Evolutionary conservation across 1,284 basidiomycete species (phyloP).

Genomic region (Microstroma glucosiphilum): DNA sequence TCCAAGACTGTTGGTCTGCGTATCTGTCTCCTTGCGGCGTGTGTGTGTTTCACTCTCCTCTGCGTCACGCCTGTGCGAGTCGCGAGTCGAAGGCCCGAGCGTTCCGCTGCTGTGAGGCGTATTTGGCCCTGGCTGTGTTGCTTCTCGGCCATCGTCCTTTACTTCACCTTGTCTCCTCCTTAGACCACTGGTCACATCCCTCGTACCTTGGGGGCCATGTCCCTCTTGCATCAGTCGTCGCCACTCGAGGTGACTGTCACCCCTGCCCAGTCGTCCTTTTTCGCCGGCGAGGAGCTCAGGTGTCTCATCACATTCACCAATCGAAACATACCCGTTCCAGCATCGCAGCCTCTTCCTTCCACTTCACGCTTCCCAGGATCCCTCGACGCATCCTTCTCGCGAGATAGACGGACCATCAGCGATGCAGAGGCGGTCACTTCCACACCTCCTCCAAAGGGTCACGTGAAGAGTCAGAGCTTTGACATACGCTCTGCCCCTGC

Average conservation of each 20-base stretch:
- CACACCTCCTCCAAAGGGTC: neutral
- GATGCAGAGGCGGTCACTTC: neutral
- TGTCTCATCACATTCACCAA: slow-evolving; percentile 83
- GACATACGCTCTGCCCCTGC: neutral
- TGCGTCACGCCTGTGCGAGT: too few relatives aligned
- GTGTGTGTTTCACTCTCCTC: too few relatives aligned
- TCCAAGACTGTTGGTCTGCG: too few relatives aligned
- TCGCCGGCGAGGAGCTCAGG: slow-evolving; percentile 79
- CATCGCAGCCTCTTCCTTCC: slow-evolving; percentile 53
- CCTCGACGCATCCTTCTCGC: slow-evolving; percentile 7
- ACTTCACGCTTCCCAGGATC: slow-evolving; percentile 16
- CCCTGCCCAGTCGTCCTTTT: slow-evolving; percentile 80
- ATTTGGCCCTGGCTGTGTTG: too few relatives aligned
- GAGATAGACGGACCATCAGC: slow-evolving; percentile 10
- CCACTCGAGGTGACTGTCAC: slow-evolving; percentile 55
- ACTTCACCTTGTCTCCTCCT: too few relatives aligned
- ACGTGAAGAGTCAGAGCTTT: slow-evolving; percentile 6
- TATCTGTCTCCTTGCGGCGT: too few relatives aligned
- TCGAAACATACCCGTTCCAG: slow-evolving; percentile 55
- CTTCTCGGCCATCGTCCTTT: too few relatives aligned
- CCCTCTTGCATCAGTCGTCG: too few relatives aligned
- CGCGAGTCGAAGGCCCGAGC: too few relatives aligned
- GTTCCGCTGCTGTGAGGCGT: neutral
- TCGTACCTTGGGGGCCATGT: too few relatives aligned
- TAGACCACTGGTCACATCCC: too few relatives aligned